Conservation (phyloP, 371 early-diverging fungal species). For the Lichtheimia hyalospora region DNA sequence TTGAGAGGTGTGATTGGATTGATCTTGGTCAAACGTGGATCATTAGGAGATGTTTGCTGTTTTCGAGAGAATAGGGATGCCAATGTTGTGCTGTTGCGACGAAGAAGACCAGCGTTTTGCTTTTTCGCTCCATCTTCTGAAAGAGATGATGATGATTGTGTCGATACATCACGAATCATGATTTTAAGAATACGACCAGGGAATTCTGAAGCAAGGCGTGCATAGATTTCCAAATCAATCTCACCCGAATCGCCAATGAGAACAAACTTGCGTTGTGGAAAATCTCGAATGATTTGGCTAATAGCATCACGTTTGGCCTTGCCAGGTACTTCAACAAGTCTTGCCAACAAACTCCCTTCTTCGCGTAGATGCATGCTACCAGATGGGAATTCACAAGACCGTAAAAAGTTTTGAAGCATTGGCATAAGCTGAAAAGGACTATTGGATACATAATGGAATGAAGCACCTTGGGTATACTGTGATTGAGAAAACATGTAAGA, state of each 20-base stretch:
- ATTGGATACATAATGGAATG: slow-evolving; percentile 91
- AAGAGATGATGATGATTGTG: neutral
- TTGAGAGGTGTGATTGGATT: slow-evolving; percentile 13
- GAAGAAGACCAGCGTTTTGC: slow-evolving; percentile 2
- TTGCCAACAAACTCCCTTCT: slow-evolving; percentile 45
- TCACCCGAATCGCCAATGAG: slow-evolving; percentile 93
- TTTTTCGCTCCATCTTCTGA: neutral
- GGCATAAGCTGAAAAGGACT: slow-evolving; percentile 88
- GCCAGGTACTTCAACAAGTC: slow-evolving; percentile 37
- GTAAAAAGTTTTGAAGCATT: slow-evolving; percentile 71
- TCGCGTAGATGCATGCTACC: slow-evolving; percentile 75
- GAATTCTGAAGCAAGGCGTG: slow-evolving; percentile 57
- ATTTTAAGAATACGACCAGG: slow-evolving; percentile 76
- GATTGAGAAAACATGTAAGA: neutral
- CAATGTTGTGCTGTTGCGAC: neutral
- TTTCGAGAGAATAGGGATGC: neutral
- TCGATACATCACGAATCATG: slow-evolving; percentile 78
- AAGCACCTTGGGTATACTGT: slow-evolving; percentile 62
- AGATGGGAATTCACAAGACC: slow-evolving; percentile 69
- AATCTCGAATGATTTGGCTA: slow-evolving; percentile 58
- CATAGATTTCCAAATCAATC: slow-evolving; percentile 82
- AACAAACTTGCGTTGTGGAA: slow-evolving; percentile 83
- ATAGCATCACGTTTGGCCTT: slow-evolving; percentile 65
- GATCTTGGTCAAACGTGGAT: neutral
- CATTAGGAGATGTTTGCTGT: neutral